Percentiles rank a stretch among this genome's conserved stretches.
These are phyloP conservation scores for Fusarium sp. DNA, from an alignment of 2,329 filamentous ascomycete species.

Conservation along the genomic window DNA sequence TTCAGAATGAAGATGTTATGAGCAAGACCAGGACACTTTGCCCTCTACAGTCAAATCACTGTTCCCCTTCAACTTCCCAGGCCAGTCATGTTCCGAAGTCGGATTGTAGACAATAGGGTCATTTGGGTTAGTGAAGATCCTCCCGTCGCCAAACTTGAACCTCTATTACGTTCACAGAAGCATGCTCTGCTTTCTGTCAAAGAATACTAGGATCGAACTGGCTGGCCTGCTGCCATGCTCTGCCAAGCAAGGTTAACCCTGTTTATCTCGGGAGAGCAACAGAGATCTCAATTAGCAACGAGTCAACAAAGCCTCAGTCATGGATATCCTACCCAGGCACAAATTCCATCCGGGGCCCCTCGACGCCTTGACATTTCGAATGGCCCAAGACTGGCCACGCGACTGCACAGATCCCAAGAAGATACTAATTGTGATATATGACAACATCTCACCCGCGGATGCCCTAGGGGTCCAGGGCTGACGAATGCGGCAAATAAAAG, in stretches of 20 bases:
- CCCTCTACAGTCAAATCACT: neutral
- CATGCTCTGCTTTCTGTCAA: neutral
- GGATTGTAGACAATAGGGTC: neutral
- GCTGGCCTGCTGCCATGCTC: neutral
- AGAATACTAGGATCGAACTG: neutral
- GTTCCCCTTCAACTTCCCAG: neutral
- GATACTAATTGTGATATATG: neutral
- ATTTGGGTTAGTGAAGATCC: neutral
- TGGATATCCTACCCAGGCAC: neutral
- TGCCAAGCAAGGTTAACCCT: conserved; percentile 12
- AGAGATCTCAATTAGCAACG: neutral
- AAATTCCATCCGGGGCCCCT: neutral
- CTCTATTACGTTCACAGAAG: neutral
- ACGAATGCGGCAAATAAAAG: conserved; percentile 1
- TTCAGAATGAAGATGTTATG: neutral
- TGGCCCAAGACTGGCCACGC: conserved; percentile 1
- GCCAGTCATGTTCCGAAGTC: neutral
- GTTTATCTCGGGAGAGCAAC: conserved; percentile 7
- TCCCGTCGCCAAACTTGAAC: no score
- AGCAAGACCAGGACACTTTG: neutral
- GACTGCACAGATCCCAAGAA: neutral
- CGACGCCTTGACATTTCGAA: neutral
- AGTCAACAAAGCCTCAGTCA: neutral
- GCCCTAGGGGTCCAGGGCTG: neutral
- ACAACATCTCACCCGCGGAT: neutral